phyloP scores from a whole-genome alignment of 2,329 filamentous ascomycete genomes.

The Aureobasidium lini region DNA sequence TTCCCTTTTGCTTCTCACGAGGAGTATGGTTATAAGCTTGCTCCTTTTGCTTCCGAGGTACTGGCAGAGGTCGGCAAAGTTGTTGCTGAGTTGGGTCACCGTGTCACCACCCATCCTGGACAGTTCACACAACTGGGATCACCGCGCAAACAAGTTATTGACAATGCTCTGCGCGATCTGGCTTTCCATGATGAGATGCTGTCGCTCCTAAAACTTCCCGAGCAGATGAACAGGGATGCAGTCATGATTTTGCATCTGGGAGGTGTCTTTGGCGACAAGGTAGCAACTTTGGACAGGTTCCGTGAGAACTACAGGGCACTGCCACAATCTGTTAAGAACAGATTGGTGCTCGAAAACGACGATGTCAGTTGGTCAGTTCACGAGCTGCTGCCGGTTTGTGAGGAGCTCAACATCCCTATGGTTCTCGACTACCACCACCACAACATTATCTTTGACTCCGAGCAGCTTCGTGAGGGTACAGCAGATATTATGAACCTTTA shows the following conservation, averaged over 20 bases:
- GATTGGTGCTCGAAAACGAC: conserved; percentile 88
- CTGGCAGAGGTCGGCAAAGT: conserved; percentile 71
- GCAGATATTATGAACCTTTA: conserved; percentile 69
- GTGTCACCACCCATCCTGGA: conserved; percentile 84
- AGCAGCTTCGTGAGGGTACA: conserved; percentile 72
- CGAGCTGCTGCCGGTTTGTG: conserved; percentile 79
- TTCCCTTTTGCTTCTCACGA: conserved; percentile 91
- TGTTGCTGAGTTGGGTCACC: conserved; percentile 69
- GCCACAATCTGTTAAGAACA: conserved; percentile 63
- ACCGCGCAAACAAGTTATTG: conserved; percentile 68
- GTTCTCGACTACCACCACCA: conserved; percentile 94
- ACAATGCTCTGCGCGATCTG: conserved; percentile 70
- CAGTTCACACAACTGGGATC: conserved; percentile 90
- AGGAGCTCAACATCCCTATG: conserved; percentile 87
- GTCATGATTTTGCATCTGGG: conserved; percentile 95
- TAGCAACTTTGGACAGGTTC: conserved; percentile 69
- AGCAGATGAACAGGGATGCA: conserved; percentile 73
- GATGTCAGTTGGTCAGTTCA: conserved; percentile 91
- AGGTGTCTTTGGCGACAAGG: conserved; percentile 81
- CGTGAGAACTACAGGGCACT: conserved; percentile 63
- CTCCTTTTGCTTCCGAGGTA: conserved; percentile 71
- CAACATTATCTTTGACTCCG: conserved; percentile 79
- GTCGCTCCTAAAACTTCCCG: conserved; percentile 64
- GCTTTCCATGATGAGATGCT: conserved; percentile 86
- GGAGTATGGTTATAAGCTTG: conserved; percentile 78